Evolutionary conservation across 192 early-diverging fungal genomes (phyloP).

Genomic region (Backusella westeae): DNA sequence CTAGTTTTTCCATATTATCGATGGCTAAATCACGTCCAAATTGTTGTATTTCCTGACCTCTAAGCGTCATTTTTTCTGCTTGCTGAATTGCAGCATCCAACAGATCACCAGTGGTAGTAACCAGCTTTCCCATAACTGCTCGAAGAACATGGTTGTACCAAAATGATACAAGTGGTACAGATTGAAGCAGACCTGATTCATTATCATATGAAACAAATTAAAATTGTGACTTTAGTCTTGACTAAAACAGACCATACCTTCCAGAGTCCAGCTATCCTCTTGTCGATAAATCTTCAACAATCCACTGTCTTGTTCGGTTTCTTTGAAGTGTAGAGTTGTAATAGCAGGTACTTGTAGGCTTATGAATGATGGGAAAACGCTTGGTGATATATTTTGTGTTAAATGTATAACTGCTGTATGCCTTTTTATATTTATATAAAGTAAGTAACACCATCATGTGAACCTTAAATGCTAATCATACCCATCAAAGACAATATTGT

Average conservation of each 20-base stretch:
- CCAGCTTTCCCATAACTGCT: slow-evolving; percentile 43
- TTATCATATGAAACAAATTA: slow-evolving; percentile 2
- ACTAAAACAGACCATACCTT: slow-evolving; percentile 28
- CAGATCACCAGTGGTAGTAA: slow-evolving; percentile 50
- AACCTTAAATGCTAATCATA: slow-evolving; percentile 2
- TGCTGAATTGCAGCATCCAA: slow-evolving; percentile 44
- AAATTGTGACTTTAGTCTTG: not conserved
- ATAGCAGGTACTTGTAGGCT: slow-evolving; percentile 50
- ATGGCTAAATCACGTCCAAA: slow-evolving; percentile 32
- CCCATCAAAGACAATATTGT: slow-evolving; percentile 38
- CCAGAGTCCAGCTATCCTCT: slow-evolving; percentile 59
- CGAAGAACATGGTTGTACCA: slow-evolving; percentile 59
- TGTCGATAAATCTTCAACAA: slow-evolving; percentile 50
- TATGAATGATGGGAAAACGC: slow-evolving; percentile 46
- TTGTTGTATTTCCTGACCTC: slow-evolving; percentile 33
- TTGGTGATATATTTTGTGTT: slow-evolving; percentile 49
- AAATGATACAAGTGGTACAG: slow-evolving; percentile 52
- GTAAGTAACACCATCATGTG: not conserved
- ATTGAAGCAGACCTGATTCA: slow-evolving; percentile 43
- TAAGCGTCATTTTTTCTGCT: slow-evolving; percentile 36
- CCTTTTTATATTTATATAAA: slow-evolving; percentile 13
- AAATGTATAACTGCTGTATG: slow-evolving; percentile 50
- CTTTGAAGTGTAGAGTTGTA: slow-evolving; percentile 49
- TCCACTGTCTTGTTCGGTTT: slow-evolving; percentile 44
- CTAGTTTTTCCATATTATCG: slow-evolving; percentile 35